These are phyloP conservation scores for Ganoderma boninense DNA, from an alignment of 1,284 basidiomycete species.

Conservation along the genomic window DNA sequence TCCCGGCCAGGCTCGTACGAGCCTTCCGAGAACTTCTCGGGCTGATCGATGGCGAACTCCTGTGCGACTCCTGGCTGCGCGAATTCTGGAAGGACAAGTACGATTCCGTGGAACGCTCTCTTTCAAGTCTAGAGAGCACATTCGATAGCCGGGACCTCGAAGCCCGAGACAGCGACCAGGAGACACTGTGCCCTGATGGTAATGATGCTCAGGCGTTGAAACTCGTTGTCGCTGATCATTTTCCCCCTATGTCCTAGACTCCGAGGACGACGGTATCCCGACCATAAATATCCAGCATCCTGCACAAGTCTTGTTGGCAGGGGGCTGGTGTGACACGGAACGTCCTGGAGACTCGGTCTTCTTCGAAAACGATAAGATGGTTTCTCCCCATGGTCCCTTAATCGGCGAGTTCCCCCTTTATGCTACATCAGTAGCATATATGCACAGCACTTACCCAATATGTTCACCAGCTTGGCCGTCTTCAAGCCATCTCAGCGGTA, in stretches of 20 bases:
- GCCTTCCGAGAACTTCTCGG: slow-evolving; percentile 5
- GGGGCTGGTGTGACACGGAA: neutral
- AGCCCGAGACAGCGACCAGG: neutral
- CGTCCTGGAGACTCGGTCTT: neutral
- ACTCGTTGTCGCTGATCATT: neutral
- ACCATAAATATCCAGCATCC: neutral
- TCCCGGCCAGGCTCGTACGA: neutral
- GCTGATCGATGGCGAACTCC: slow-evolving; percentile 11
- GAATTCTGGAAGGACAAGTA: slow-evolving; percentile 20
- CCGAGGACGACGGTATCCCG: neutral
- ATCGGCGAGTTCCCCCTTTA: neutral
- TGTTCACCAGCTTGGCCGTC: neutral
- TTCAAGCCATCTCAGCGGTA: neutral
- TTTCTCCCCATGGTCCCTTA: neutral
- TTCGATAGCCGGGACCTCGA: slow-evolving; percentile 5
- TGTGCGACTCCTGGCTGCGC: slow-evolving; percentile 14
- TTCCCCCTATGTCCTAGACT: neutral
- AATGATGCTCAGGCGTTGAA: neutral
- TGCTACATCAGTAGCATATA: neutral
- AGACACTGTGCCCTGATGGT: neutral
- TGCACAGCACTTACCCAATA: neutral
- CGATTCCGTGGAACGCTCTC: neutral
- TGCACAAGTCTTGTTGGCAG: neutral
- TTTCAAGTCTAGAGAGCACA: neutral
- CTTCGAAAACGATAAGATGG: neutral